A percentile compares a stretch with the other conserved stretches of the same genome.
These are phyloP conservation scores for Talaromyces sp. DNA, from an alignment of 2,329 filamentous ascomycete genomes.

Conservation along the genomic window DNA sequence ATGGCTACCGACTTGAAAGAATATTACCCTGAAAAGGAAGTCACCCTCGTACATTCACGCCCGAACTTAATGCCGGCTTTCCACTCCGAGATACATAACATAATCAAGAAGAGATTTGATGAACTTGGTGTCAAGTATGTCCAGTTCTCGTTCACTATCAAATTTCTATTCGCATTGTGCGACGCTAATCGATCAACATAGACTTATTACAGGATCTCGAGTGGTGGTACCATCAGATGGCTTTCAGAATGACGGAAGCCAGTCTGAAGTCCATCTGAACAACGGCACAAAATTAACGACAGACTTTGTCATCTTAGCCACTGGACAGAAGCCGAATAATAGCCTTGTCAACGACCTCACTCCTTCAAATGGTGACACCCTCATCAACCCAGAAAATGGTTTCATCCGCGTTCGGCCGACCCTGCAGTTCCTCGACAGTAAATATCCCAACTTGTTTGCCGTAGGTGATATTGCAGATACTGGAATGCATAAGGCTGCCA, in stretches of 20 bases:
- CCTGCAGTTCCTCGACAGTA: slow-evolving; percentile 31
- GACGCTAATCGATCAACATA: slow-evolving; percentile 11
- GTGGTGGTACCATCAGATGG: slow-evolving; percentile 27
- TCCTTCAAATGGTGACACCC: slow-evolving; percentile 22
- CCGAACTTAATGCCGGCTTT: slow-evolving; percentile 35
- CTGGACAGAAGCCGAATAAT: slow-evolving; percentile 49
- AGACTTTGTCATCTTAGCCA: slow-evolving; percentile 45
- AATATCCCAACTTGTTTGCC: slow-evolving; percentile 33
- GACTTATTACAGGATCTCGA: slow-evolving; percentile 30
- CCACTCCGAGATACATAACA: slow-evolving; percentile 29
- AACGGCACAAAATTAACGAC: slow-evolving; percentile 32
- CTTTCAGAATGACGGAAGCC: slow-evolving; percentile 26
- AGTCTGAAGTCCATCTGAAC: slow-evolving; percentile 30
- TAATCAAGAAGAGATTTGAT: slow-evolving; percentile 32
- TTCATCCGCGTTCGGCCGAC: slow-evolving; percentile 33
- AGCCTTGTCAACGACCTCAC: slow-evolving; percentile 34
- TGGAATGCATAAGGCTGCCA: slow-evolving; percentile 34
- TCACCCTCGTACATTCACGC: slow-evolving; percentile 49
- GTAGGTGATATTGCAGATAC: slow-evolving; percentile 38
- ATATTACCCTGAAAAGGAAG: slow-evolving; percentile 45
- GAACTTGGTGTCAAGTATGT: slow-evolving; percentile 30
- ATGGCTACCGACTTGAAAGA: slow-evolving; percentile 51
- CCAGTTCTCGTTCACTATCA: neutral
- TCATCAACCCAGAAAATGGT: slow-evolving; percentile 35
- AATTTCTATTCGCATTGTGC: neutral